phyloP scores from a whole-genome alignment of 1,284 basidiomycete genomes.

The Grifola frondosa region DNA sequence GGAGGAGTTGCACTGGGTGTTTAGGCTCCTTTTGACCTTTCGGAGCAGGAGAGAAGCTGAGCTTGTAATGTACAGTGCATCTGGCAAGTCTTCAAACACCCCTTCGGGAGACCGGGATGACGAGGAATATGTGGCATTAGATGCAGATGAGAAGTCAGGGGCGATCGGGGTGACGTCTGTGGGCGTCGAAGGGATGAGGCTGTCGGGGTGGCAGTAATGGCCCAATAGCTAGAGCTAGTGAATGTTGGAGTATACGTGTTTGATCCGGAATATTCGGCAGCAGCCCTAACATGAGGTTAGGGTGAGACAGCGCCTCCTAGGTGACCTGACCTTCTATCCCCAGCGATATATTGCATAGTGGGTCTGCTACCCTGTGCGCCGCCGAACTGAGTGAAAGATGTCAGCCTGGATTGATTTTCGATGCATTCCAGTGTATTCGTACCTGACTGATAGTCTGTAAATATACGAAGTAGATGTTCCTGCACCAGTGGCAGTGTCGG shows the following conservation, averaged over 20 bases:
- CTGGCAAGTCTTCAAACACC: constrained; percentile 60
- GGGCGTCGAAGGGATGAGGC: constrained; percentile 45
- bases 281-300: constrained; percentile 21
- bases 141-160: constrained; percentile 68
- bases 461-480: not conserved
- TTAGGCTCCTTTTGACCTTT: no score
- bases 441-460: constrained; percentile 6
- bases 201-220: constrained; percentile 26
- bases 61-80: no score
- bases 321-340: constrained; percentile 18
- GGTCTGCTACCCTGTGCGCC: constrained; percentile 15
- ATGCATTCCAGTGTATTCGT: constrained; percentile 27
- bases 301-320: constrained; percentile 10
- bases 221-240: constrained; percentile 27
- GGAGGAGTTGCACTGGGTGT: no score
- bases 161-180: constrained; percentile 59
- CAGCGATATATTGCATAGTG: constrained; percentile 17
- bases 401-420: constrained; percentile 34
- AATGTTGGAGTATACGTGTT: constrained; percentile 23
- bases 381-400: constrained; percentile 20
- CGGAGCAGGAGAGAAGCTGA: no score
- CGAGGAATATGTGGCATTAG: constrained; percentile 48
- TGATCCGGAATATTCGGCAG: constrained; percentile 25
- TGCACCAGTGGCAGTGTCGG: constrained; percentile 3
- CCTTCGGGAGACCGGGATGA: constrained; percentile 39